Conservation (phyloP, 2,329 filamentous ascomycete species). For the Arachnopeziza araneosa region DNA sequence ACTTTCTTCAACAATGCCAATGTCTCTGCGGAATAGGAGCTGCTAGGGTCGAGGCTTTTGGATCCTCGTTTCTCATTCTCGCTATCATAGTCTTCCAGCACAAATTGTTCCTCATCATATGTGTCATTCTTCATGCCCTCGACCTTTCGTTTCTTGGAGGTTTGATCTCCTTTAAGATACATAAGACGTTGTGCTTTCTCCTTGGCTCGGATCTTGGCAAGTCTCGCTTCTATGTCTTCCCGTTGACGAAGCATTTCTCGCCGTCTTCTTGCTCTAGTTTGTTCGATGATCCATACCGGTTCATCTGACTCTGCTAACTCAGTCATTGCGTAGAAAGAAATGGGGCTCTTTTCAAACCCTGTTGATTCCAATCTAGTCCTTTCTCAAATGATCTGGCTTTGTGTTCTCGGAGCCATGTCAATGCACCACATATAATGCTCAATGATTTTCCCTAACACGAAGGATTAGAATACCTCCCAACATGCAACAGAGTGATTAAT, state of each 20-base stretch:
- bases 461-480: neutral
- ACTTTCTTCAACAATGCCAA: conserved; percentile 56
- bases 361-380: conserved; percentile 20
- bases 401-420: conserved; percentile 67
- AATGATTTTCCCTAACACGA: conserved; percentile 57
- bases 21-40: conserved; percentile 54
- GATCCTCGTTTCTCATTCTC: conserved; percentile 43
- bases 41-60: conserved; percentile 29
- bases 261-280: conserved; percentile 51
- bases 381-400: conserved; percentile 41
- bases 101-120: conserved; percentile 51
- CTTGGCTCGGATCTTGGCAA: conserved; percentile 50
- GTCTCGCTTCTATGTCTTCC: conserved; percentile 53
- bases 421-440: conserved; percentile 64
- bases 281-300: conserved; percentile 64
- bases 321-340: conserved; percentile 7
- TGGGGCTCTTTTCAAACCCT: conserved; percentile 12
- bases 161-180: conserved; percentile 39
- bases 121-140: conserved; percentile 10
- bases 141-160: conserved; percentile 42
- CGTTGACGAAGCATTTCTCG: conserved; percentile 49
- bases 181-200: conserved; percentile 49
- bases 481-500: no score
- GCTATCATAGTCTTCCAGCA: conserved; percentile 65
- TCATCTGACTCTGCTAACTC: conserved; percentile 44